Base-by-base conservation (phyloP, 257 asterid genomes). In the Fraxinus anomala region DNA sequence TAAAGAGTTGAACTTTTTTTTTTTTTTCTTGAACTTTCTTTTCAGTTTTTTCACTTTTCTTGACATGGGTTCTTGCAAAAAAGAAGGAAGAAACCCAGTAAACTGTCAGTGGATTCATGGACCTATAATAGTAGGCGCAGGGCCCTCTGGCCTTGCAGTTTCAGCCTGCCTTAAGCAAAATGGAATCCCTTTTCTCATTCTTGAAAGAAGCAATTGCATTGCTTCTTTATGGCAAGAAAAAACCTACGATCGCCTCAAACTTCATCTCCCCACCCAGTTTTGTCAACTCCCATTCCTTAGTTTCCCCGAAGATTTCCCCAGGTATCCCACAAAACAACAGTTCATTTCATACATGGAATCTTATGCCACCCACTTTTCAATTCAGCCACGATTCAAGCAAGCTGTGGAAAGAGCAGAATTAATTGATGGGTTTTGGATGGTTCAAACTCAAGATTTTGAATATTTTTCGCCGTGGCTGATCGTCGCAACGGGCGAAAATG, bases 61-160 rank as follows among this genome's bases (percentile, higher is more conserved):
- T 17, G 13, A 65, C 72, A 91, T 91, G 94, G 85, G 84, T 83
- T 81, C 90, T 72, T 78, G 47, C 76, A 68, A 76, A 26, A 73
- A 78, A 36, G 86, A 80, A 49, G 82, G 79, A 26, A 68, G 68
- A 33, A 70, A 68, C 24, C 42, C 42, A 37, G 2, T 37, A 6
- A 37, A 37, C 42, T 73, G 79, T 68, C 26, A 34, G 5, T 80
- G 83, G 63, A 77, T 84, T 11, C 28, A 80, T 77, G 93, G 93
- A n/a, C 98, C 98, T 21, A 91, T 94, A 2, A 89, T 94, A 66
- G 80, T 94, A 14, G 98, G 98, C 2, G 98, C 96, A 13, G 98
- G 97, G 5, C 98, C 98, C 1, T 92, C 98, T 21, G 98, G 98
- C 78, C 90, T 92, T 2, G 97, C 98, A 2, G 95, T 84, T 1